These are phyloP conservation scores for Penicillium sp. DNA, from an alignment of 2,329 filamentous ascomycete genomes.

Conservation along the genomic window DNA sequence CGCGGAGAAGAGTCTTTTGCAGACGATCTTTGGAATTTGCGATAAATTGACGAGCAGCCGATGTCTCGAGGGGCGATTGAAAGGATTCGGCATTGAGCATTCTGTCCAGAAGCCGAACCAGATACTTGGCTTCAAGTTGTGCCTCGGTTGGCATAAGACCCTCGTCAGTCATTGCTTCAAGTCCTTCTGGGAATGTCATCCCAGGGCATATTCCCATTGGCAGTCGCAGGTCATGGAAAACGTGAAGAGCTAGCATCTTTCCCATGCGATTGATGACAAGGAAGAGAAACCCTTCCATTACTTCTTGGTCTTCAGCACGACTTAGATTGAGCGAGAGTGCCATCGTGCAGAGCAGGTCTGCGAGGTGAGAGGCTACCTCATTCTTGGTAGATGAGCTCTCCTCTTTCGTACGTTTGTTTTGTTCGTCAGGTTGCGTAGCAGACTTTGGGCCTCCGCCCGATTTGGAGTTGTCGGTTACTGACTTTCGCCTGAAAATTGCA, in stretches of 20 bases:
- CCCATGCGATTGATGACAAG: conserved; percentile 41
- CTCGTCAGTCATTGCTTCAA: conserved; percentile 25
- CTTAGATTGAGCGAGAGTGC: conserved; percentile 28
- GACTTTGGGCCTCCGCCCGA: not conserved
- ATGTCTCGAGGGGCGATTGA: not conserved
- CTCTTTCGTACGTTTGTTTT: not conserved
- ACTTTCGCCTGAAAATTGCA: conserved; percentile 6
- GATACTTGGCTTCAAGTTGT: conserved; percentile 35
- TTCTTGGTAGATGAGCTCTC: conserved; percentile 6
- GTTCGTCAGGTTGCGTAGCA: not conserved
- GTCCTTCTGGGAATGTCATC: conserved; percentile 33
- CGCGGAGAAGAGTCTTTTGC: conserved; percentile 43
- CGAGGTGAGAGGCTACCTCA: conserved; percentile 21
- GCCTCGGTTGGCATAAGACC: conserved; percentile 25
- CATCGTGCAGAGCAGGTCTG: conserved; percentile 32
- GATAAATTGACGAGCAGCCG: conserved; percentile 14
- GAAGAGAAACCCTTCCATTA: conserved; percentile 45
- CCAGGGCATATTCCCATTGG: conserved; percentile 26
- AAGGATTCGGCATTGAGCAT: conserved; percentile 16
- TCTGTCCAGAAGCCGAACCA: conserved; percentile 38
- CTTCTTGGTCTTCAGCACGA: conserved; percentile 27
- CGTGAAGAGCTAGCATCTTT: conserved; percentile 38
- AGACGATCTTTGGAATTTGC: conserved; percentile 30
- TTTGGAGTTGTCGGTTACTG: conserved; percentile 5
- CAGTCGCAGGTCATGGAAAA: conserved; percentile 37